Percentiles rank a stretch among this genome's conserved stretches.
phyloP scores from a whole-genome alignment of 805 yeast species.

The Metschnikowia koreensis region DNA sequence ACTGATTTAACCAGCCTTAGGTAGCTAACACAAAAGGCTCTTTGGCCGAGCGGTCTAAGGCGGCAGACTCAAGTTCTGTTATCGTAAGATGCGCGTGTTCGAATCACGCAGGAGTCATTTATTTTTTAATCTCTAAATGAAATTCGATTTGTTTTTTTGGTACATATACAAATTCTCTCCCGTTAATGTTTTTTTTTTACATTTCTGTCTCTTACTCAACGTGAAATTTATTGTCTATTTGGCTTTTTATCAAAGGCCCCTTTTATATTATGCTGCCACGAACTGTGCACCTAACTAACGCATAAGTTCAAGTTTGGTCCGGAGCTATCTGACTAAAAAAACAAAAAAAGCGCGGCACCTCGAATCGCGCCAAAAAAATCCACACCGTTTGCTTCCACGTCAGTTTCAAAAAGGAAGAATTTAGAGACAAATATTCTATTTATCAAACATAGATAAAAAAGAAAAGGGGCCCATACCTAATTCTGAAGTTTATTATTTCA shows the following conservation, averaged over 20 bases:
- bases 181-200: too few relatives aligned
- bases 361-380: not conserved
- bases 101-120: slow-evolving; percentile 20
- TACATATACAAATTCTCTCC: too few relatives aligned
- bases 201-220: too few relatives aligned
- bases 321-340: not conserved
- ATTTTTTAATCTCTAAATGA: not conserved
- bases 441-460: too few relatives aligned
- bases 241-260: too few relatives aligned
- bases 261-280: not conserved
- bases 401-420: too few relatives aligned
- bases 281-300: not conserved
- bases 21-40: slow-evolving; percentile 11
- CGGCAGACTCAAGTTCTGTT: slow-evolving; percentile 19
- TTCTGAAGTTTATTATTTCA: too few relatives aligned
- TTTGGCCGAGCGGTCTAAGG: slow-evolving; percentile 20
- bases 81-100: slow-evolving; percentile 21
- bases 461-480: too few relatives aligned
- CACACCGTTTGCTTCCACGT: not conserved
- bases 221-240: too few relatives aligned
- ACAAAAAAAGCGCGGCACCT: not conserved
- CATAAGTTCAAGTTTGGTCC: not conserved
- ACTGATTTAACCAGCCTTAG: too few relatives aligned
- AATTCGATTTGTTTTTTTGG: too few relatives aligned
- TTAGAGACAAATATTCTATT: too few relatives aligned